Percentiles rank a stretch among this genome's conserved stretches.
Evolutionary conservation across 2,329 filamentous ascomycete species (phyloP).

Genomic region (Calonectria leucothoes): DNA sequence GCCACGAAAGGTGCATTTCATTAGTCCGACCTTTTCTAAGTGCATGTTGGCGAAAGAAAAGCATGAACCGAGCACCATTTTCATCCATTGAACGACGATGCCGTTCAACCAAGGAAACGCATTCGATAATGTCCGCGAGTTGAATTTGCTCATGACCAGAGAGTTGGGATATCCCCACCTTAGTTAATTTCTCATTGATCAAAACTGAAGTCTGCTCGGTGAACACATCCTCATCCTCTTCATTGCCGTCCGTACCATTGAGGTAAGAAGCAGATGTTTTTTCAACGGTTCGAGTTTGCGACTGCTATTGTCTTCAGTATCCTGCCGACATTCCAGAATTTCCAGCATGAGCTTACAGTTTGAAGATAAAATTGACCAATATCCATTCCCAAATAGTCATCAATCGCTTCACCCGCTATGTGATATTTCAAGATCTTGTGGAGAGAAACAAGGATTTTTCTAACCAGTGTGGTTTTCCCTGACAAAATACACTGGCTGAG

Average conservation of each 20-base stretch:
- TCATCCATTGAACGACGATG: constrained; percentile 91
- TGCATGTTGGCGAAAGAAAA: constrained; percentile 87
- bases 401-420: constrained; percentile 82
- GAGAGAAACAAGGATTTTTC: constrained; percentile 77
- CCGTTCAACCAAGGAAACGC: constrained; percentile 84
- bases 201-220: constrained; percentile 76
- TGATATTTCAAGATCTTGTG: constrained; percentile 85
- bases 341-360: constrained; percentile 31
- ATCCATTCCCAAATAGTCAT: constrained; percentile 78
- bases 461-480: constrained; percentile 79
- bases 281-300: constrained; percentile 31
- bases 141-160: constrained; percentile 90
- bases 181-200: constrained; percentile 82
- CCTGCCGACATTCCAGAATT: neutral
- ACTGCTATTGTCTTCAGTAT: constrained; percentile 26
- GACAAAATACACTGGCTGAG: constrained; percentile 86
- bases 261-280: constrained; percentile 53
- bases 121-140: constrained; percentile 86
- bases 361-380: constrained; percentile 68
- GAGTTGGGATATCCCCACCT: constrained; percentile 80
- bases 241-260: constrained; percentile 45
- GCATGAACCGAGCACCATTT: constrained; percentile 87
- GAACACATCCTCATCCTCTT: constrained; percentile 72
- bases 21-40: constrained; percentile 74
- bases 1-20: constrained; percentile 76